Evolutionary conservation across 1,284 basidiomycete species (phyloP), one percentile per base, ranked within the genome.

Genomic region (Vanrija pseudolonga): DNA sequence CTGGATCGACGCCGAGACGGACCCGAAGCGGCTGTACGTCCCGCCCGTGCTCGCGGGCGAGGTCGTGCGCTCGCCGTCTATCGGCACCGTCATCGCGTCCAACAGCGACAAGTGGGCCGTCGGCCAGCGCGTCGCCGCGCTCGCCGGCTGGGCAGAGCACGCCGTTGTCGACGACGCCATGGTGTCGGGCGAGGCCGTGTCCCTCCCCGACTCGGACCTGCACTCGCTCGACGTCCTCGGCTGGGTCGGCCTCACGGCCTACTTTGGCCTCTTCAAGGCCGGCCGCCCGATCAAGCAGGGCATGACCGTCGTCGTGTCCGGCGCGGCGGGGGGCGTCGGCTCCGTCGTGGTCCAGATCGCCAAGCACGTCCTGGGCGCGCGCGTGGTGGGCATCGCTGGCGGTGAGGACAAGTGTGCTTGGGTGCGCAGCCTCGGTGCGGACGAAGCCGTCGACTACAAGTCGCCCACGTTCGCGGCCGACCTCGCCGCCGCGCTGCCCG

Each of bases 371-470:
- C 56, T 71, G 28, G 75, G 73, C 11, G 49, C 41, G 24, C 66
- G 68, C 26, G 77, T 79, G 51, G 66, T 79, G 51, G 77, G 74
- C 22, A 72, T 78, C 38, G 78, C 77, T 3, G 78, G 78, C 36
- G 71, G 72, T 2, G 58, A 65, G 12, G 71, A 75, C 23, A 79
- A 79, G 66, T 77, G 76, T 58, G 51, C 60, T 0, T 79, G 72
- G 72, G 63, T 71, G 46, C 61, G 72, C 41, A 67, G 69, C 40
- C 66, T 76, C 41, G 74, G 74, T 1, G 74, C 74, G 43, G 78
- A 79, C 61, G 64, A 65, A 26, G 72, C 70, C 14, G 60, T 79
- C 60, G 74, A 78, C 55, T 79, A 45, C 43, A 42, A 42, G 40
- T 6, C 19, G 9, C 38, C 39, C n/a, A 39, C 26, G 14, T 49